These are phyloP conservation scores for Xylariaceae sp. DNA, from an alignment of 2,329 filamentous ascomycete genomes.

Conservation along the genomic window DNA sequence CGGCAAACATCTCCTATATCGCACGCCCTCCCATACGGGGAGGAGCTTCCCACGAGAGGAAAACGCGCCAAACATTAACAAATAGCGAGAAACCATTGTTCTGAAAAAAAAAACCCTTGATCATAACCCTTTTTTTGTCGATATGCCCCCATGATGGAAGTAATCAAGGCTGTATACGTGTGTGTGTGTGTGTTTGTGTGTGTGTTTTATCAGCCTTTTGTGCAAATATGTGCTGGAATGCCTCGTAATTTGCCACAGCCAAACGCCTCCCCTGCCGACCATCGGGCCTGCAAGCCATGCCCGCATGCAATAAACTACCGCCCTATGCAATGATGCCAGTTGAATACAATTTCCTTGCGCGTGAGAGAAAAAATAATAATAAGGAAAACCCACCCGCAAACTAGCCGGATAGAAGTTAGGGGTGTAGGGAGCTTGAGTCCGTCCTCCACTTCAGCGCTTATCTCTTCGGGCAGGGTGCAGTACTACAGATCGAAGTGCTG, in stretches of 20 bases:
- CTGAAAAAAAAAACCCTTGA: too few relatives aligned
- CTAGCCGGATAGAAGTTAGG: constrained; percentile 6
- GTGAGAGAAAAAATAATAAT: constrained; percentile 16
- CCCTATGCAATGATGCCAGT: constrained; percentile 37
- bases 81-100: too few relatives aligned
- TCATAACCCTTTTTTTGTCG: constrained; percentile 6
- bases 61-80: too few relatives aligned
- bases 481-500: constrained; percentile 57
- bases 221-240: constrained; percentile 28
- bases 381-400: constrained; percentile 13
- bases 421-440: background rate
- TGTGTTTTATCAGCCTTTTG: constrained; percentile 24
- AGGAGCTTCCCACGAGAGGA: too few relatives aligned
- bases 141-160: constrained; percentile 18
- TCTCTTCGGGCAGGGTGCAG: constrained; percentile 5
- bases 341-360: constrained; percentile 27
- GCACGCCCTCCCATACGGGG: too few relatives aligned
- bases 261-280: constrained; percentile 27
- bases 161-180: too few relatives aligned
- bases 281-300: constrained; percentile 24
- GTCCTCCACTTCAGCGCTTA: constrained; percentile 6
- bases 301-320: constrained; percentile 33
- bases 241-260: constrained; percentile 29
- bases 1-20: too few relatives aligned
- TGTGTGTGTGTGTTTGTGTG: background rate